Conservation (phyloP, 2,329 filamentous ascomycete genomes). For the Penicillium carneum region DNA sequence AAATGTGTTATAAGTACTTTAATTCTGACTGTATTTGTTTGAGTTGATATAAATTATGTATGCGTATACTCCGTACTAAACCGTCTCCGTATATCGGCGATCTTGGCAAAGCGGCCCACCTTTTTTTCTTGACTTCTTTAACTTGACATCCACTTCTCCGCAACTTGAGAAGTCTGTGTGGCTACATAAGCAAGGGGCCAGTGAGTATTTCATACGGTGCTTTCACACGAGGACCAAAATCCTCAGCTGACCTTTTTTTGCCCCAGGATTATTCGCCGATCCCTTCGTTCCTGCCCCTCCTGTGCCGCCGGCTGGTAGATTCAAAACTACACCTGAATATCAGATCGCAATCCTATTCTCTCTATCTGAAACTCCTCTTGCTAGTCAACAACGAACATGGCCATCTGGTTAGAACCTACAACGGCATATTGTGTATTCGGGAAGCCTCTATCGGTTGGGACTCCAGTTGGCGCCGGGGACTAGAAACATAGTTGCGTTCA, state of each 20-base stretch:
- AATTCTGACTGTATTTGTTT: not conserved
- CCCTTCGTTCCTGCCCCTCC: slow-evolving; percentile 22
- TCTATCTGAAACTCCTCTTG: not conserved
- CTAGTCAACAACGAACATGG: slow-evolving; percentile 31
- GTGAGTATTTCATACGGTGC: slow-evolving; percentile 3
- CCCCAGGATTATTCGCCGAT: slow-evolving; percentile 9
- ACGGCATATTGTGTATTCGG: slow-evolving; percentile 29
- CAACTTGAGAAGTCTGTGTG: slow-evolving; percentile 20
- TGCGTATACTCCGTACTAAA: not conserved
- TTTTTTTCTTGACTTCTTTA: slow-evolving; percentile 3
- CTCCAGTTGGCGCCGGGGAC: slow-evolving; percentile 30
- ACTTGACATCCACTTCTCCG: slow-evolving; percentile 17
- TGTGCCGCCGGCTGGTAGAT: slow-evolving; percentile 5
- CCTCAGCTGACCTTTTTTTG: slow-evolving; percentile 19
- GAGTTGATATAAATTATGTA: not conserved
- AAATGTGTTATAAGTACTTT: not conserved
- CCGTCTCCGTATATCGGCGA: slow-evolving; percentile 7
- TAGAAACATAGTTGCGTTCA: slow-evolving; percentile 18
- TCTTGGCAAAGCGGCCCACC: slow-evolving; percentile 18
- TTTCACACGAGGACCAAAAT: not conserved
- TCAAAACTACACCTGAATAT: slow-evolving; percentile 1
- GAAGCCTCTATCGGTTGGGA: slow-evolving; percentile 21
- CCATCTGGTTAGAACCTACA: slow-evolving; percentile 29
- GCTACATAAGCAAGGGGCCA: slow-evolving; percentile 18
- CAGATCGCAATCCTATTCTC: slow-evolving; percentile 3